Base-by-base conservation (phyloP, 257 asterid genomes). In the Euphrasia confusa region DNA sequence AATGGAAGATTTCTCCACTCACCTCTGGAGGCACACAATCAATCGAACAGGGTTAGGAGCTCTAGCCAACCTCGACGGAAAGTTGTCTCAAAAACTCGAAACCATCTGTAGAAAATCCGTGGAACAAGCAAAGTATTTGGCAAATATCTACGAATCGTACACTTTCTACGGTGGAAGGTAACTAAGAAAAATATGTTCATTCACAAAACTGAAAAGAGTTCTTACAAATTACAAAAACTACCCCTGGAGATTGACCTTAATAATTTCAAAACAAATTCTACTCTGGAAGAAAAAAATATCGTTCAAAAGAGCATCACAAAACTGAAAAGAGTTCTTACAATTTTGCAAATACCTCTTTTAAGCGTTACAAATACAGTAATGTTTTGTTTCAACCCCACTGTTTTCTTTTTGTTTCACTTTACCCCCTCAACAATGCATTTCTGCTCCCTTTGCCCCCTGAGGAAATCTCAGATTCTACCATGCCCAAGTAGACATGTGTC, bases 151-250 rank as follows among this genome's bases (percentile, higher is more conserved):
- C 50, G 80, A 83, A 66, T 92, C 95, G 1, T 93, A 93, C 80
- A 85, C 96, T 50, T 93, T 89, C 83, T 89, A 93, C 17, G 73
- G 90, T 11, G 97, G 97, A 71, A 86, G 99, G 99, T 89, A 82
- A 63, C 44, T 18, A 9, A 82, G 64, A 55, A 21, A 49, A 49
- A 5, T 5, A 5, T 5, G 10, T 35, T 37, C 11, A 10, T 17
- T 48, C 54, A 48, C 18, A 52, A 21, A 21, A 21, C 24, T 21
- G 24, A 21, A 21, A 21, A 21, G 24, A 21, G 24, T 21, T 21
- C 24, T 21, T 4, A 12, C 24, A 7, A 54, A 24, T 24, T 54
- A 24, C 59, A 24, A 54, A 53, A 21, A 26, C 37, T 26, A 24
- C 37, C 59, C 35, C 35, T 54, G 0, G 28, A 10, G 59, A 21